Base-by-base conservation (phyloP, 805 yeast genomes). In the Cyberlindnera mrakii region DNA sequence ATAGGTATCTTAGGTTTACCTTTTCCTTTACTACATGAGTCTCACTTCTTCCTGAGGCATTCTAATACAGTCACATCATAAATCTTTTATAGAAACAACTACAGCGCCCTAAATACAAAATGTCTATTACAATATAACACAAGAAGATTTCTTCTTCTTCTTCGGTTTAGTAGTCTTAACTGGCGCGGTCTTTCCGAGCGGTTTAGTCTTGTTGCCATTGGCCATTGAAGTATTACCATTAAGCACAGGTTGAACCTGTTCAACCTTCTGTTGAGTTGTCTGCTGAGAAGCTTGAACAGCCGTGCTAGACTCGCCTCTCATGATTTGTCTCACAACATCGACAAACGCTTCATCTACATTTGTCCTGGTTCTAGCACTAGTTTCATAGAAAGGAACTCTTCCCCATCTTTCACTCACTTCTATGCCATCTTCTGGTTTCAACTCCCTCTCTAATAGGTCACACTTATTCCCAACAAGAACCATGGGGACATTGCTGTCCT, bases 381-480 rank as follows among this genome's bases (percentile, higher is more conserved):
- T 83, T 63, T 90, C 96, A 63, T 88, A 87, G 57, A 90, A 91
- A 19, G 96, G 96, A 3, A 86, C 93, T 27, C 63, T 50, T 15
- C 91, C 95, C 95, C 96, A 86, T 45, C 78, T 77, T 49, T 84
- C 84, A 25, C 95, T 85, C 5, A 88, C 84, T 44, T 77, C 77
- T 40, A 85, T 81, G 35, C 96, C 98, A 51, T 85, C 88, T 46
- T 82, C 89, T 5, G 87, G 84, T 44, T 81, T 68, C 16, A 89
- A 72, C n/a, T 74, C 82, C 47, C 96, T 72, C 52, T 83, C 77
- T 8, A 75, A 77, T 48, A 87, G 70, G 65, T 91, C 98, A 54
- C 95, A 85, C 64, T 91, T 91, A 65, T 88, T 89, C 42, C 96
- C 98, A 33, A 90, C 82, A 33, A 91, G 68, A 10, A 89, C 95